phyloP scores from a whole-genome alignment of 306 rosid species.

The Arachis hypogaea region DNA sequence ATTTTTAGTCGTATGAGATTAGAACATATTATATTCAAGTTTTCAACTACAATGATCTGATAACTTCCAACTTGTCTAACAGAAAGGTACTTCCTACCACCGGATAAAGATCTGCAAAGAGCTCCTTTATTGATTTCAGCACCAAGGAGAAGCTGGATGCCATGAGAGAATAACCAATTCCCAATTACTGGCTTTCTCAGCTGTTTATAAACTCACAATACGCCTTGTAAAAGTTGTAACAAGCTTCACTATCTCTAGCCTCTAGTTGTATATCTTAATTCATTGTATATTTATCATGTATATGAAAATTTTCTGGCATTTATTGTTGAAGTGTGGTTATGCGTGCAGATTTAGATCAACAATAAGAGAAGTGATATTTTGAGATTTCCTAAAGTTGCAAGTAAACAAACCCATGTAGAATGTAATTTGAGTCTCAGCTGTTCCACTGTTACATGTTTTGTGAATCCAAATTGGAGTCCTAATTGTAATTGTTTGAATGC shows the following conservation, averaged over 20 bases:
- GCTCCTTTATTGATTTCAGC: not conserved
- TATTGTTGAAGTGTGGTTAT: not conserved
- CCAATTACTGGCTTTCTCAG: not conserved
- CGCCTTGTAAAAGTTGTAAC: not conserved
- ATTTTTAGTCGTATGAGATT: not conserved
- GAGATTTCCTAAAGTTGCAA: not conserved
- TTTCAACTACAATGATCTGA: not conserved
- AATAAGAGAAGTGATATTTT: not conserved
- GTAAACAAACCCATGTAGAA: not conserved
- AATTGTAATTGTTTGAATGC: too few species aligned
- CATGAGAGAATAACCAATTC: not conserved
- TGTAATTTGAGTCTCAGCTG: too few species aligned
- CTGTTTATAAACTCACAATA: not conserved
- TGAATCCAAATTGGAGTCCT: not conserved
- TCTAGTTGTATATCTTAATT: not conserved
- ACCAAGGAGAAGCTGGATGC: not conserved
- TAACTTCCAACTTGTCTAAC: conserved; percentile 9
- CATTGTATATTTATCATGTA: not conserved
- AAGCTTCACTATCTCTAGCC: not conserved
- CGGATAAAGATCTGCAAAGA: conserved; percentile 14
- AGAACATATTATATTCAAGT: too few species aligned
- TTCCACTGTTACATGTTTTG: not conserved
- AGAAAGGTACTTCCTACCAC: not conserved
- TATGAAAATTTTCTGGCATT: not conserved
- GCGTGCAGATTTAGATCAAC: not conserved